A percentile compares a stretch with the other conserved stretches of the same genome.
Evolutionary conservation across 495 filamentous ascomycete genomes (phyloP).

Genomic region (Aspergillus bridgeri): DNA sequence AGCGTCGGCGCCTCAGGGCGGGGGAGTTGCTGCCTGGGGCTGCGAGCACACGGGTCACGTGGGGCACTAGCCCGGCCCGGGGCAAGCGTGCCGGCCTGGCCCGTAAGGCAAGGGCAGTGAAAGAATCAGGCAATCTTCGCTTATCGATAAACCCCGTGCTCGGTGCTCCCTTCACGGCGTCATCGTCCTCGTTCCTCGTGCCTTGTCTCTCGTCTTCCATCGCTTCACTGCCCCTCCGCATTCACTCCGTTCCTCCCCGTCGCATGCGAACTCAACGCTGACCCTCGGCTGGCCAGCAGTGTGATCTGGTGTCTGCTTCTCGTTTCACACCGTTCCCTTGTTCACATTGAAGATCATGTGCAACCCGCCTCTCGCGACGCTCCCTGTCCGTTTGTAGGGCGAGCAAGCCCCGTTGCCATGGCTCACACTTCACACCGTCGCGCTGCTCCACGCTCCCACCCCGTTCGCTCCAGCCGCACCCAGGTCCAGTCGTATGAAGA

Average conservation of each 20-base stretch:
- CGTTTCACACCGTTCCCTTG: not conserved
- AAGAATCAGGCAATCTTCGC: constrained; percentile 4
- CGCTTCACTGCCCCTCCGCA: not conserved
- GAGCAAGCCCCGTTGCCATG: constrained; percentile 20
- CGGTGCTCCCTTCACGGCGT: constrained; percentile 10
- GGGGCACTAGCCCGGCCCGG: not conserved
- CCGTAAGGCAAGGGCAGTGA: constrained; percentile 1
- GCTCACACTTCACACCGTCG: constrained; percentile 21
- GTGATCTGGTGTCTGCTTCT: not conserved
- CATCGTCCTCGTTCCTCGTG: too few relatives aligned
- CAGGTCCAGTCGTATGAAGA: constrained; percentile 42
- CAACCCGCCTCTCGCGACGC: not conserved
- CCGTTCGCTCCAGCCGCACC: constrained; percentile 39
- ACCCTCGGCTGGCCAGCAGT: too few relatives aligned
- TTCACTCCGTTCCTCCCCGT: not conserved
- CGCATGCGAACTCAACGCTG: too few relatives aligned
- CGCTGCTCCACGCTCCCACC: constrained; percentile 26
- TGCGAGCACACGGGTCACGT: constrained; percentile 17
- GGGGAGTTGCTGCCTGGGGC: constrained; percentile 21
- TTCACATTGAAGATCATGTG: constrained; percentile 9
- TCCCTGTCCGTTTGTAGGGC: constrained; percentile 11
- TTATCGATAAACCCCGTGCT: constrained; percentile 22
- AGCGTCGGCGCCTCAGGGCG: constrained; percentile 31
- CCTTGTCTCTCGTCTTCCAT: too few relatives aligned
- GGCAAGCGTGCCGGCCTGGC: not conserved